These are phyloP conservation scores for Leavenworthia alabamica DNA, from an alignment of 345 rosid genomes.

Conservation along the genomic window DNA sequence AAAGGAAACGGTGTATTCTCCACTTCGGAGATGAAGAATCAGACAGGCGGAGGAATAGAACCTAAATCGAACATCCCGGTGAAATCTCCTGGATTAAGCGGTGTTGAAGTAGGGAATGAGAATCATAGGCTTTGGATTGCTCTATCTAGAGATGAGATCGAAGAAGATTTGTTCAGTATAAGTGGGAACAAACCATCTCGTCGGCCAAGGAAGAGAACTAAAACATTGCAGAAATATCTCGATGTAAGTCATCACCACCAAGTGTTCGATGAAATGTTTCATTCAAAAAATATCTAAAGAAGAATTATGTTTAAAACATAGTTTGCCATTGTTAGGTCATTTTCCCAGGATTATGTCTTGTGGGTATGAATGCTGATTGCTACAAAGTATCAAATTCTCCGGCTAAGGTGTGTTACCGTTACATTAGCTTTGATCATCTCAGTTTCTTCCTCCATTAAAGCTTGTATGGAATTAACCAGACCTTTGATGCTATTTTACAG, in stretches of 20 bases:
- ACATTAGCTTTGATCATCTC: background rate
- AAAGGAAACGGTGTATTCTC: conserved; percentile 20
- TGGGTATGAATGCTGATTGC: conserved; percentile 69
- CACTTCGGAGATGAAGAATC: conserved; percentile 23
- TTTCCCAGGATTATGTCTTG: conserved; percentile 85
- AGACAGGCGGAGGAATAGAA: conserved; percentile 27
- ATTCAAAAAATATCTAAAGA: no score
- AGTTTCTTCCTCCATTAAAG: background rate
- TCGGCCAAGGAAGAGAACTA: conserved; percentile 69
- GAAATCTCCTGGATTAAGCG: conserved; percentile 36
- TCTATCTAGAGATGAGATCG: conserved; percentile 77
- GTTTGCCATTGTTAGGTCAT: conserved; percentile 32
- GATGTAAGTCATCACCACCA: conserved; percentile 46
- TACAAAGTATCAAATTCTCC: conserved; percentile 48
- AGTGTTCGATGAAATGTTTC: conserved; percentile 27
- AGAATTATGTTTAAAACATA: no score
- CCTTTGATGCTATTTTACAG: background rate
- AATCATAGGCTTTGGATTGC: conserved; percentile 68
- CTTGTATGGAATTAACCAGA: background rate
- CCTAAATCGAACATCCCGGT: conserved; percentile 62
- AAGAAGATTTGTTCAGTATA: conserved; percentile 81
- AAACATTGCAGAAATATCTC: conserved; percentile 64
- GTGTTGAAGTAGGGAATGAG: conserved; percentile 46
- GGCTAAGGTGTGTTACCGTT: conserved; percentile 42
- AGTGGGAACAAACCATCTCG: conserved; percentile 79